These are phyloP conservation scores for Asterionellopsis glacialis DNA, from an alignment of 108 stramenopile genomes.

Conservation along the genomic window DNA sequence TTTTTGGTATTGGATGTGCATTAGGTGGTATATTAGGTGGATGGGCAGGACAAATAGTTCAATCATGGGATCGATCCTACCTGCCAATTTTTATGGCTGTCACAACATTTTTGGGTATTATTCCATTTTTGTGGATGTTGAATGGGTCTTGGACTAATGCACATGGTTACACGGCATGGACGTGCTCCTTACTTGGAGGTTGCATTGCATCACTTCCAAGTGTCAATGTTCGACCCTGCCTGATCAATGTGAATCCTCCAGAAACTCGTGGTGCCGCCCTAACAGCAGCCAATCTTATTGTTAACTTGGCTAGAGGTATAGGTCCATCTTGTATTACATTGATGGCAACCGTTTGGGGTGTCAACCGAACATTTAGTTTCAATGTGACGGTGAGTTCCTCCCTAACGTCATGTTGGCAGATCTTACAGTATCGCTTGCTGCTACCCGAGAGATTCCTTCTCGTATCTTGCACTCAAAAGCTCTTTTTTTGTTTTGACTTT, in stretches of 20 bases:
- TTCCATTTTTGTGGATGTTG: slow-evolving; percentile 49
- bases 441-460: background rate
- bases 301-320: slow-evolving; percentile 55
- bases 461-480: background rate
- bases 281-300: slow-evolving; percentile 61
- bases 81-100: slow-evolving; percentile 58
- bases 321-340: slow-evolving; percentile 54
- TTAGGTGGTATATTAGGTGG: slow-evolving; percentile 64
- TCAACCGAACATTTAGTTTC: slow-evolving; percentile 41
- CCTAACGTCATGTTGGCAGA: background rate
- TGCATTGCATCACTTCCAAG: slow-evolving; percentile 50
- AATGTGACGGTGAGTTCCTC: slow-evolving; percentile 33
- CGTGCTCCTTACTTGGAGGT: slow-evolving; percentile 42
- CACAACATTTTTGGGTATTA: slow-evolving; percentile 43
- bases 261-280: slow-evolving; percentile 68
- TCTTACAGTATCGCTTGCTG: background rate
- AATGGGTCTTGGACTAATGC: slow-evolving; percentile 40
- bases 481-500: no score
- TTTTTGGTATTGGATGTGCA: slow-evolving; percentile 59
- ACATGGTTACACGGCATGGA: slow-evolving; percentile 29
- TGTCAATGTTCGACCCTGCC: slow-evolving; percentile 66
- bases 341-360: slow-evolving; percentile 26
- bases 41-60: slow-evolving; percentile 34
- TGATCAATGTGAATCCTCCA: slow-evolving; percentile 74
- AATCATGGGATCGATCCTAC: slow-evolving; percentile 26